These are phyloP conservation scores for Melastoma malabathricum DNA, from an alignment of 345 rosid genomes.

Conservation along the genomic window DNA sequence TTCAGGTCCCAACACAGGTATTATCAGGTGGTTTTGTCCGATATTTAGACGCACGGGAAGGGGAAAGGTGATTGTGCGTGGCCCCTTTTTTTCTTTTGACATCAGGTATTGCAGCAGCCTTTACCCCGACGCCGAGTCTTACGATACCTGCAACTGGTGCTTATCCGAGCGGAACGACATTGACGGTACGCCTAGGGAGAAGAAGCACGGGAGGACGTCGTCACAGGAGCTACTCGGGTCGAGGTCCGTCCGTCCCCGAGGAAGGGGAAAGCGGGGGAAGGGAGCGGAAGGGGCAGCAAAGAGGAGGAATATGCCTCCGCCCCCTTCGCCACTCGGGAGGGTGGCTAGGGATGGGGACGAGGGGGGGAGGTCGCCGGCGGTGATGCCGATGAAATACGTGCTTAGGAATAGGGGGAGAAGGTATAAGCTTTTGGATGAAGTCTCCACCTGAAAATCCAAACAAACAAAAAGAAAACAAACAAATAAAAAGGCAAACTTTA, in stretches of 20 bases:
- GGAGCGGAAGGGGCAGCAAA: no score
- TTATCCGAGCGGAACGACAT: conserved; percentile 17
- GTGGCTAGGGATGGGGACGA: no score
- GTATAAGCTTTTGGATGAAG: conserved; percentile 62
- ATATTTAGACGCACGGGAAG: no score
- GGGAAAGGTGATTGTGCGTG: no score
- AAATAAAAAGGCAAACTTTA: neutral
- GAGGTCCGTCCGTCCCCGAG: no score
- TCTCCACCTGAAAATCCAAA: conserved; percentile 27
- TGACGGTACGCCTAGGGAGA: conserved; percentile 21
- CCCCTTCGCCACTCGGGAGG: no score
- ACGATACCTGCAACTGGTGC: conserved; percentile 63
- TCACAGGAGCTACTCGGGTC: neutral
- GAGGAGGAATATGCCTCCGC: no score
- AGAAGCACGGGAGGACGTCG: conserved; percentile 14
- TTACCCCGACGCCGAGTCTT: conserved; percentile 48
- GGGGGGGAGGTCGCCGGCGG: conserved; percentile 18
- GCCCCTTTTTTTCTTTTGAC: neutral
- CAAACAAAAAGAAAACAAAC: neutral
- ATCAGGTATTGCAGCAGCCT: conserved; percentile 65
- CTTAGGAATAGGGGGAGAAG: conserved; percentile 48
- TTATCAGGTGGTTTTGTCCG: no score
- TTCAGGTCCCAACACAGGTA: conserved; percentile 71
- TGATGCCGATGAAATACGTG: conserved; percentile 9
- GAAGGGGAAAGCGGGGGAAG: no score